Evolutionary conservation across 208 protist species (phyloP).

Genomic region (Crithidia fasciculata): DNA sequence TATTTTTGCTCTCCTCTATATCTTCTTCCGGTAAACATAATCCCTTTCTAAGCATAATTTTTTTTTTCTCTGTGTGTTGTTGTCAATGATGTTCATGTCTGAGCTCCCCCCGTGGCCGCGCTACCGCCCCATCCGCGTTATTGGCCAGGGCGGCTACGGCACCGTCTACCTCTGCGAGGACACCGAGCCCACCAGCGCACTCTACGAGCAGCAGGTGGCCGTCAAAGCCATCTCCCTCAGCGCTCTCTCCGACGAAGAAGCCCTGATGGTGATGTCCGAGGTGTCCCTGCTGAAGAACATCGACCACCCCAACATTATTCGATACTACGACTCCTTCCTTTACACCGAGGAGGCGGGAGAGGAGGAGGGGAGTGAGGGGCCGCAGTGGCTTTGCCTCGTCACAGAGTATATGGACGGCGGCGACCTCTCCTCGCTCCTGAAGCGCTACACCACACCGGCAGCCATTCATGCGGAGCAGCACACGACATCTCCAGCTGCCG

Average conservation of each 20-base stretch:
- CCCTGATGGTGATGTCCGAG: conserved; percentile 80
- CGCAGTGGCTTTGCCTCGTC: conserved; percentile 78
- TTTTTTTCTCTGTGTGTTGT: conserved; percentile 10
- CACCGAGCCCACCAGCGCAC: conserved; percentile 25
- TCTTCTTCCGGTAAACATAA: too few relatives aligned
- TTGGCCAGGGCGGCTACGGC: conserved; percentile 77
- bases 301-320: conserved; percentile 81
- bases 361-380: background rate
- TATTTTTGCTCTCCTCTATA: too few relatives aligned
- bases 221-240: conserved; percentile 74
- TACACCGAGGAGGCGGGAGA: conserved; percentile 42
- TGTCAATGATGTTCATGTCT: conserved; percentile 8
- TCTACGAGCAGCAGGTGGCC: conserved; percentile 46
- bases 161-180: conserved; percentile 80
- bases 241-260: conserved; percentile 63
- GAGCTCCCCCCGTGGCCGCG: conserved; percentile 52
- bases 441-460: conserved; percentile 1
- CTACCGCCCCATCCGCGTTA: conserved; percentile 52
- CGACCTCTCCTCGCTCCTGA: conserved; percentile 59
- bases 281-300: conserved; percentile 75
- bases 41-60: background rate
- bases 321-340: conserved; percentile 87
- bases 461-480: too few relatives aligned
- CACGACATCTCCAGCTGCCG: too few relatives aligned
- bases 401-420: conserved; percentile 89